phyloP scores from a whole-genome alignment of 2,329 filamentous ascomycete genomes.

The Aspergillus costaricaensis region DNA sequence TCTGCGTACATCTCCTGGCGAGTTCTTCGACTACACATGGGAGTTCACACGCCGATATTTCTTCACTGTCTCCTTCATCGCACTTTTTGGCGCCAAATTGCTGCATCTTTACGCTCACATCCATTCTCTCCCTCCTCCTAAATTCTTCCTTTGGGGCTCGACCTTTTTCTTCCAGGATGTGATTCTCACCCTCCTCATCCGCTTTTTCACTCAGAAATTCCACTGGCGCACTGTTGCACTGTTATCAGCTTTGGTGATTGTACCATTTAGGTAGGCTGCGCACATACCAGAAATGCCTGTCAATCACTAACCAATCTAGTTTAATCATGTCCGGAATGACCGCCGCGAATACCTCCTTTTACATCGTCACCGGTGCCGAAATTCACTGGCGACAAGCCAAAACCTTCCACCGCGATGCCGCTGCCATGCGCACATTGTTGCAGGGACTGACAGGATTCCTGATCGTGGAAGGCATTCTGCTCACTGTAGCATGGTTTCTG shows the following conservation, averaged over 20 bases:
- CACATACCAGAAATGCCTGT: not conserved
- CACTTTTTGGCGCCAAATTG: slow-evolving; percentile 30
- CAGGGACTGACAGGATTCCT: slow-evolving; percentile 37
- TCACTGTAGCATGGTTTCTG: slow-evolving; percentile 28
- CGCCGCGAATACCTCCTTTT: slow-evolving; percentile 37
- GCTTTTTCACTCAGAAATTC: slow-evolving; percentile 26
- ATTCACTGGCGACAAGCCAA: slow-evolving; percentile 41
- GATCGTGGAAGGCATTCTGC: slow-evolving; percentile 31
- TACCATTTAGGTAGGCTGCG: slow-evolving; percentile 33
- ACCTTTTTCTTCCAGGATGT: slow-evolving; percentile 37
- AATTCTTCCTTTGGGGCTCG: slow-evolving; percentile 30
- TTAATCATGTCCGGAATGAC: slow-evolving; percentile 36
- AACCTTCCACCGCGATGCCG: slow-evolving; percentile 35
- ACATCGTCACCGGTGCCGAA: slow-evolving; percentile 37
- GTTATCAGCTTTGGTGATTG: slow-evolving; percentile 23
- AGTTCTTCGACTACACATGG: slow-evolving; percentile 28
- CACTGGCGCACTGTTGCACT: slow-evolving; percentile 24
- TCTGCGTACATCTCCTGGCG: slow-evolving; percentile 18
- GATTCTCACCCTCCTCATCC: slow-evolving; percentile 26
- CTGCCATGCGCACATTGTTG: slow-evolving; percentile 35
- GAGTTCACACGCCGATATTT: slow-evolving; percentile 34
- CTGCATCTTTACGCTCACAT: slow-evolving; percentile 33
- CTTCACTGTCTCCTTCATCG: slow-evolving; percentile 31
- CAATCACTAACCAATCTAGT: slow-evolving; percentile 15
- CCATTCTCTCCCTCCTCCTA: slow-evolving; percentile 25